Conservation (phyloP, 768 basidiomycete genomes). For the Naganishia randhawae region DNA sequence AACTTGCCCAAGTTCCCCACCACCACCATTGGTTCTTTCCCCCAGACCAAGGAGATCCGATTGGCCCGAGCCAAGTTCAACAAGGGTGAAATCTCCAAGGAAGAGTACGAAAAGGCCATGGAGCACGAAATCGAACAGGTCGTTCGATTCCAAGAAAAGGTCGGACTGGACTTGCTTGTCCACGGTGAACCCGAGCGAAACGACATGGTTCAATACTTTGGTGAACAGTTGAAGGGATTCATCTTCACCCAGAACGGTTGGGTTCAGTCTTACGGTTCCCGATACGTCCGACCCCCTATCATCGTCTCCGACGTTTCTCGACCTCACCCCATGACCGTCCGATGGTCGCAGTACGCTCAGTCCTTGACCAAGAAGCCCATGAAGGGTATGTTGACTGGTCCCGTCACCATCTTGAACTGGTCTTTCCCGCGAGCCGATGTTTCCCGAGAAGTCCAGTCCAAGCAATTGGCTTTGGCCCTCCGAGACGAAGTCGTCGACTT, state of each 20-base stretch:
- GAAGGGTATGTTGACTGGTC: conserved; percentile 99
- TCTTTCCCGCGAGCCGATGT: conserved; percentile 99
- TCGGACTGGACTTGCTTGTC: conserved; percentile 92
- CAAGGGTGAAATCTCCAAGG: conserved; percentile 81
- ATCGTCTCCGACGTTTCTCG: conserved; percentile 97
- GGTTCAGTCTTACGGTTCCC: conserved; percentile 99
- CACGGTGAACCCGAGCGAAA: conserved; percentile 99
- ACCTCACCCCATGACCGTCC: conserved; percentile 77
- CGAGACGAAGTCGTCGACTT: conserved; percentile 98
- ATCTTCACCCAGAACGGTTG: conserved; percentile 98
- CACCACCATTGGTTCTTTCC: conserved; percentile 98
- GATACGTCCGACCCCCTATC: conserved; percentile 98
- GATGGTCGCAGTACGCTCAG: conserved; percentile 95
- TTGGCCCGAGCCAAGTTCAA: conserved; percentile 88
- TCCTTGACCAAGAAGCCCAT: conserved; percentile 86
- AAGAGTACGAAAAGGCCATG: conserved; percentile 94
- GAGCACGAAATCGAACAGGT: conserved; percentile 92
- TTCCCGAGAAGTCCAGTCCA: conserved; percentile 90
- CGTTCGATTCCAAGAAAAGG: conserved; percentile 93
- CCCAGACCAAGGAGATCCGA: conserved; percentile 99
- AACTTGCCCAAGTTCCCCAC: conserved; percentile 95
- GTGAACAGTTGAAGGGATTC: conserved; percentile 89
- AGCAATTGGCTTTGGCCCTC: conserved; percentile 94
- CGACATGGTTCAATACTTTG: conserved; percentile 99
- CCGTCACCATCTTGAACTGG: conserved; percentile 96